phyloP scores from a whole-genome alignment of 768 basidiomycete genomes.

The Fomitopsis pulvina region DNA sequence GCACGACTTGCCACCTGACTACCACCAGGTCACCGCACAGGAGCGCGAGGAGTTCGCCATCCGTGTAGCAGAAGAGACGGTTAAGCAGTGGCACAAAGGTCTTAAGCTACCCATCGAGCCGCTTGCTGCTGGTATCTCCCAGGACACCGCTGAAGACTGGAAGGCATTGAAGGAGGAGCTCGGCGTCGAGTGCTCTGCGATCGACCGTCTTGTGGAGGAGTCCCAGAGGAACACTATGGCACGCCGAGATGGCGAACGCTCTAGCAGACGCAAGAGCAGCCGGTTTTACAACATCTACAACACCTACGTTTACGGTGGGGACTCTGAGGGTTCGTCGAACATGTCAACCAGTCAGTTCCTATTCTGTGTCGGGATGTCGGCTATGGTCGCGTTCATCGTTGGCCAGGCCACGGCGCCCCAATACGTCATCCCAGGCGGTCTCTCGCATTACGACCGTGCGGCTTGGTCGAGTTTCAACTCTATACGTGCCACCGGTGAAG shows the following conservation, averaged over 20 bases:
- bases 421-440: slow-evolving; percentile 54
- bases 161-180: slow-evolving; percentile 72
- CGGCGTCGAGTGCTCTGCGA: slow-evolving; percentile 68
- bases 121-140: slow-evolving; percentile 48
- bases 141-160: slow-evolving; percentile 72
- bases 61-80: slow-evolving; percentile 47
- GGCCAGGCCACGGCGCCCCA: slow-evolving; percentile 54
- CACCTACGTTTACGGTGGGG: slow-evolving; percentile 48
- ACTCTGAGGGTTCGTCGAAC: slow-evolving; percentile 29
- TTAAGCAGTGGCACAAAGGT: slow-evolving; percentile 70
- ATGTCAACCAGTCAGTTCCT: slow-evolving; percentile 38
- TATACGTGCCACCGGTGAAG: slow-evolving; percentile 64
- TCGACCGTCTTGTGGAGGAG: slow-evolving; percentile 61
- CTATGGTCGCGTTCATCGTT: slow-evolving; percentile 54
- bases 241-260: slow-evolving; percentile 18
- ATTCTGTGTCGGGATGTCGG: slow-evolving; percentile 57
- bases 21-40: slow-evolving; percentile 48
- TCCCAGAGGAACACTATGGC: slow-evolving; percentile 30
- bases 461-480: slow-evolving; percentile 78
- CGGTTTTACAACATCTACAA: slow-evolving; percentile 87
- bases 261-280: slow-evolving; percentile 27
- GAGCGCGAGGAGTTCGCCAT: slow-evolving; percentile 36
- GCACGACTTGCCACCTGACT: slow-evolving; percentile 67
- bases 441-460: slow-evolving; percentile 68
- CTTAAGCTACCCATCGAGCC: slow-evolving; percentile 38